These are phyloP conservation scores for Corinectria fuckeliana DNA, from an alignment of 2,329 filamentous ascomycete species.

Conservation along the genomic window DNA sequence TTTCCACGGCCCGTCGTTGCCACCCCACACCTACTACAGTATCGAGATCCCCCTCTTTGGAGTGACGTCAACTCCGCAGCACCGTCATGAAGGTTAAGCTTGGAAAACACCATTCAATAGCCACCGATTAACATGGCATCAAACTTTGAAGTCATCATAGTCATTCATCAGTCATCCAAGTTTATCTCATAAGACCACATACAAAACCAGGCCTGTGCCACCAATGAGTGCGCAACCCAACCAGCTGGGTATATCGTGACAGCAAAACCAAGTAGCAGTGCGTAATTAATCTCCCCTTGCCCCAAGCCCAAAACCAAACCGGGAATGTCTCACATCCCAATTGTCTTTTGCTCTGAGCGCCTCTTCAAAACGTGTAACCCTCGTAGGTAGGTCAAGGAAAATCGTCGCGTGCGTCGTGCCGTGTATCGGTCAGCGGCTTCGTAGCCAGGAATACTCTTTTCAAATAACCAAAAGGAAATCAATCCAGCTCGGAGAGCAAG, in stretches of 20 bases:
- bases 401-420: conserved; percentile 29
- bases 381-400: conserved; percentile 1
- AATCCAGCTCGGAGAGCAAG: neutral
- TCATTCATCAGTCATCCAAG: conserved; percentile 34
- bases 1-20: neutral
- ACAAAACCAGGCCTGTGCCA: conserved; percentile 20
- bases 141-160: conserved; percentile 23
- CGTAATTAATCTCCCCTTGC: conserved; percentile 11
- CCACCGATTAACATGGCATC: neutral
- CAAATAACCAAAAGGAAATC: neutral
- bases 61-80: conserved; percentile 31
- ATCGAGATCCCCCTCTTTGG: too few species aligned
- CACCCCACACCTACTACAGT: too few species aligned
- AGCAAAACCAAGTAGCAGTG: conserved; percentile 1
- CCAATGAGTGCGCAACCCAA: conserved; percentile 9
- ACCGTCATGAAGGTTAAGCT: conserved; percentile 9
- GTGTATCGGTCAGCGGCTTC: conserved; percentile 10
- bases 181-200: conserved; percentile 28
- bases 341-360: conserved; percentile 13
- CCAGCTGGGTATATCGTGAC: conserved; percentile 15
- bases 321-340: conserved; percentile 12
- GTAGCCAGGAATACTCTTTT: neutral
- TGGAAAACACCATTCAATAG: neutral
- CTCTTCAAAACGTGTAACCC: neutral
- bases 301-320: neutral